Evolutionary conservation across 2,329 filamentous ascomycete genomes (phyloP).

Genomic region (Curvularia sp.): DNA sequence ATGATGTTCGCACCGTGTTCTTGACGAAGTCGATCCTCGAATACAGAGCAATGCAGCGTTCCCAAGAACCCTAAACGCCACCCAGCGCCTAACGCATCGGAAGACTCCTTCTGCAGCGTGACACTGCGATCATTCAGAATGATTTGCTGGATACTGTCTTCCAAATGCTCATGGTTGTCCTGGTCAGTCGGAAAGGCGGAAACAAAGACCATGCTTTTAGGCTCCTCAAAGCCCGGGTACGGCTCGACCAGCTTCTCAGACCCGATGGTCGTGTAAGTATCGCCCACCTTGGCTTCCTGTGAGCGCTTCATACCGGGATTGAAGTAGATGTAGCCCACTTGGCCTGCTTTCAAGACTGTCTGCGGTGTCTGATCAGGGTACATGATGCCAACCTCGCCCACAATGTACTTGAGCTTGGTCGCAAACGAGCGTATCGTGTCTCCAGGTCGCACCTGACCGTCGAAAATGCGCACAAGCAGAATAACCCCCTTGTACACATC

Average conservation of each 20-base stretch:
- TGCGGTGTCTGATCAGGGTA: constrained; percentile 88
- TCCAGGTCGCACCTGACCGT: constrained; percentile 81
- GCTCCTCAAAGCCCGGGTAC: constrained; percentile 92
- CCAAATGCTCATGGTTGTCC: constrained; percentile 81
- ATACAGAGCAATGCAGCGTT: constrained; percentile 98
- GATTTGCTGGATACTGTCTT: constrained; percentile 93
- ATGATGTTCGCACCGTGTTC: constrained; percentile 96
- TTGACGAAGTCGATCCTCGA: constrained; percentile 91
- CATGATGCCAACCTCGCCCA: constrained; percentile 97
- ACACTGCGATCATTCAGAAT: constrained; percentile 95
- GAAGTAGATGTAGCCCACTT: constrained; percentile 96
- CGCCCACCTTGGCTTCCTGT: constrained; percentile 93
- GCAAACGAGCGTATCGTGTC: constrained; percentile 88
- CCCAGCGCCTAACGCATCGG: constrained; percentile 89
- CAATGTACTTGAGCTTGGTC: constrained; percentile 86
- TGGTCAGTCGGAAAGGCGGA: constrained; percentile 95
- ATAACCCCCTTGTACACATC: constrained; percentile 95
- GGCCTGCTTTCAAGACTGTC: constrained; percentile 80
- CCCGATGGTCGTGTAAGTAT: constrained; percentile 88
- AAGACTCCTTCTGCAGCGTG: constrained; percentile 91
- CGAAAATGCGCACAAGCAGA: constrained; percentile 87
- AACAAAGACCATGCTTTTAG: constrained; percentile 98
- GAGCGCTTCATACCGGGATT: constrained; percentile 98
- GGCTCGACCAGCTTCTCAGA: constrained; percentile 78
- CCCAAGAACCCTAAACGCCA: constrained; percentile 95